These are phyloP conservation scores for Metschnikowia reukaufii DNA, from an alignment of 805 yeast species.

Conservation along the genomic window DNA sequence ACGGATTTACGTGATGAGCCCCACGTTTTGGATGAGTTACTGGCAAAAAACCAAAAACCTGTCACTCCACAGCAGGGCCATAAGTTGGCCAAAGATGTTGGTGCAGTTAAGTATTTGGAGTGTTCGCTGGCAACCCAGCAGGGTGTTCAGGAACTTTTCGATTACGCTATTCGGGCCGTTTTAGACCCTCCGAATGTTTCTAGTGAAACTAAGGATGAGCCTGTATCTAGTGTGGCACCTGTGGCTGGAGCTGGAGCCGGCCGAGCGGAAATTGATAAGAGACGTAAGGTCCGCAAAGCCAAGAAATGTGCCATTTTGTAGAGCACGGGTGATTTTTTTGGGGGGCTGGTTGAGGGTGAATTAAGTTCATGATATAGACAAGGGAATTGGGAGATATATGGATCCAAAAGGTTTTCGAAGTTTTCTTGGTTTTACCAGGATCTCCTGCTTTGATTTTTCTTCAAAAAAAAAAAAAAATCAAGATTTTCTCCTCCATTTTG, in stretches of 20 bases:
- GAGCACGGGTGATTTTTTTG: no score
- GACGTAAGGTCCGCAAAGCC: slow-evolving; percentile 34
- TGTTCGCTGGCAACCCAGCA: slow-evolving; percentile 89
- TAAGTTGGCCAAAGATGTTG: slow-evolving; percentile 65
- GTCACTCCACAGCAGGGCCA: slow-evolving; percentile 61
- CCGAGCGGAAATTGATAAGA: slow-evolving; percentile 15
- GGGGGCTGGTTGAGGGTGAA: background rate
- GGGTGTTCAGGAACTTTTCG: slow-evolving; percentile 84
- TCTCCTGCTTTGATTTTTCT: no score
- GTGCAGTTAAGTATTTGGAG: slow-evolving; percentile 75
- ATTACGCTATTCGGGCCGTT: slow-evolving; percentile 73
- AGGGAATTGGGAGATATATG: no score
- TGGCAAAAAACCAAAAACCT: slow-evolving; percentile 61
- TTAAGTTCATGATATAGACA: no score
- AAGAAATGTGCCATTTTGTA: slow-evolving; percentile 43
- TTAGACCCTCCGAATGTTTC: slow-evolving; percentile 47
- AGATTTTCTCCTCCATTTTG: background rate
- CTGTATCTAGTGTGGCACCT: slow-evolving; percentile 10
- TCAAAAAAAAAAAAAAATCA: background rate
- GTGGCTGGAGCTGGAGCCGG: slow-evolving; percentile 6
- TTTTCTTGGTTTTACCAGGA: no score
- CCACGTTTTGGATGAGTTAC: slow-evolving; percentile 66
- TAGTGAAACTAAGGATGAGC: slow-evolving; percentile 15
- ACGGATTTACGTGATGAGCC: slow-evolving; percentile 81
- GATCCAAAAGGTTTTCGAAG: no score